These are phyloP conservation scores for Prototheca cutis DNA, from an alignment of 163 green algal species.

Conservation along the genomic window DNA sequence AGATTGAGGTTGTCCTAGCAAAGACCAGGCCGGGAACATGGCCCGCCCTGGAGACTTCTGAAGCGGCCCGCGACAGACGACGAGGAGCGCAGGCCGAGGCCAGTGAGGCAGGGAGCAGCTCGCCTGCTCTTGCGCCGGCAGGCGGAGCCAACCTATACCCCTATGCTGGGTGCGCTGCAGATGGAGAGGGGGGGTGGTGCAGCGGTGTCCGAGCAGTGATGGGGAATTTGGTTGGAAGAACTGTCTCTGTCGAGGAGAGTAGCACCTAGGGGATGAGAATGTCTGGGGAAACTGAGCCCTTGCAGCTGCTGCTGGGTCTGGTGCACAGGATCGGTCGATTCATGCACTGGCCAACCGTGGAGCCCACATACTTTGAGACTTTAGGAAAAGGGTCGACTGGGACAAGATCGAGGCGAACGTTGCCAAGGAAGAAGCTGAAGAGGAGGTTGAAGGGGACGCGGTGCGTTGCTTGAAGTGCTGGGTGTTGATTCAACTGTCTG, in stretches of 20 bases:
- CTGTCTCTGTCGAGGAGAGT: no score
- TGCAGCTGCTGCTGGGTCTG: no score
- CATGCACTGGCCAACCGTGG: not conserved
- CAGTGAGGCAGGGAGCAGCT: not conserved
- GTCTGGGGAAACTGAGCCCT: no score
- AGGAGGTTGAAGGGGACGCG: constrained; percentile 73
- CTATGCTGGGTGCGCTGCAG: constrained; percentile 16
- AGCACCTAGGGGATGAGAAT: no score
- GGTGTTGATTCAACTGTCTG: no score
- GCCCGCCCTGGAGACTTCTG: constrained; percentile 52
- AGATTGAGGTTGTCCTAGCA: constrained; percentile 75
- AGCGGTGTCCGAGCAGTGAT: no score
- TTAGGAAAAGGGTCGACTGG: constrained; percentile 59
- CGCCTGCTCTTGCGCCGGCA: not conserved
- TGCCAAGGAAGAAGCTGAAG: constrained; percentile 61
- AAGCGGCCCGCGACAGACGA: constrained; percentile 18
- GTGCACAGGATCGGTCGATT: no score
- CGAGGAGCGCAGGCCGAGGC: not conserved
- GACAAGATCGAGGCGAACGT: constrained; percentile 58
- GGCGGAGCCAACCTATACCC: constrained; percentile 1
- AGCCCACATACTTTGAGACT: not conserved
- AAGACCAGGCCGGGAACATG: constrained; percentile 59
- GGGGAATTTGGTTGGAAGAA: no score
- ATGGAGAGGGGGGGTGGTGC: no score
- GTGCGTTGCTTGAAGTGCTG: no score